Base-by-base conservation (phyloP, 345 rosid species). In the Cochlearia excelsa region DNA sequence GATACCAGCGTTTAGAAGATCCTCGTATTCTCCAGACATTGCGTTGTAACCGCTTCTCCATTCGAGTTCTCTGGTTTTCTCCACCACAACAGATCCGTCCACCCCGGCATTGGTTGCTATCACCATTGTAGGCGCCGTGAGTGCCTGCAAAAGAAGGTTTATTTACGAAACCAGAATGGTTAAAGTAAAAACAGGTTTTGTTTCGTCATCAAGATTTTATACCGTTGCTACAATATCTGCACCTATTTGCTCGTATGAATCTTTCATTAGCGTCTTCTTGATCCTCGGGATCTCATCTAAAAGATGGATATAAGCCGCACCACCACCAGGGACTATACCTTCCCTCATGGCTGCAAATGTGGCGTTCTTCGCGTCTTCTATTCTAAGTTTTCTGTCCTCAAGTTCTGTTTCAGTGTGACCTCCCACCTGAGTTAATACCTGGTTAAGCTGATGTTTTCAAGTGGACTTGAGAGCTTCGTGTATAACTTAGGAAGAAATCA, bases 281-380 rank as follows among this genome's bases (percentile, higher is more conserved):
- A 88, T 84, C 26, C 37, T 23, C 23, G 82, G 79, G 40, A 46
- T 69, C 75, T 37, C 78, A 59, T 81, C 79, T 34, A 76, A 77
- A 26, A 91, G 90, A 79, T 91, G 98, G 29, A 86, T 67, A 70
- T 82, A 88, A n/a, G 85, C 57, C 5, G 92, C 88, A 73, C 96
- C 96, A 59, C 95, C 96, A 46, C 98, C 98, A 37, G 98, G 96
- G 35, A 86, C 88, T 62, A 88, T 76, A 53, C 98, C 95, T 77
- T 88, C 95, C 48, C 84, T 78, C 82, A 91, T 79, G 49, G 98
- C 98, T 63, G 98, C 95, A 75, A 82, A 88, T 35, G 98, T 88
- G 30, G 96, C 90, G 31, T 88, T 81, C 75, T 91, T 91, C 3
- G 96, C 90, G 71, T 91, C 95, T 70, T 86, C 96, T 54, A 91